Evolutionary conservation across 1,284 basidiomycete genomes (phyloP).

Genomic region (Entoloma clypeatum): DNA sequence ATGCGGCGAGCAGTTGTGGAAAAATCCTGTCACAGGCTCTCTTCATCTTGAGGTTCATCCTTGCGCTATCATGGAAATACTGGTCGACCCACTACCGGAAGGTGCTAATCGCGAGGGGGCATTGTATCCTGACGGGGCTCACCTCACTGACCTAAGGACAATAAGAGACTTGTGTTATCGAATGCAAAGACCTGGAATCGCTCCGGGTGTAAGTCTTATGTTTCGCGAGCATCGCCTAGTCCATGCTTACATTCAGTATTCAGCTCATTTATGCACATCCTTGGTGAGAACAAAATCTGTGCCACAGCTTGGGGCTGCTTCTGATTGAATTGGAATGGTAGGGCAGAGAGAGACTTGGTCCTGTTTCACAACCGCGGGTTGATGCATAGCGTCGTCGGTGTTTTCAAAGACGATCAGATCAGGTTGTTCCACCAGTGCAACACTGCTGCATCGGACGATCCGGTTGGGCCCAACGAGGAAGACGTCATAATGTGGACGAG

Average conservation of each 20-base stretch:
- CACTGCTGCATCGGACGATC: slow-evolving; percentile 71
- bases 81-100: slow-evolving; percentile 61
- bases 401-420: slow-evolving; percentile 66
- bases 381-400: slow-evolving; percentile 75
- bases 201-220: slow-evolving; percentile 46
- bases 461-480: slow-evolving; percentile 56
- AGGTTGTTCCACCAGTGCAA: slow-evolving; percentile 83
- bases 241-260: neutral
- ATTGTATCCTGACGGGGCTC: slow-evolving; percentile 73
- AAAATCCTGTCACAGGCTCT: slow-evolving; percentile 75
- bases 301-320: neutral
- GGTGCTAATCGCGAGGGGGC: slow-evolving; percentile 48
- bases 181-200: slow-evolving; percentile 80
- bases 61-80: slow-evolving; percentile 53
- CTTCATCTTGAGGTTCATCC: slow-evolving; percentile 80
- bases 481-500: slow-evolving; percentile 65
- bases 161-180: slow-evolving; percentile 73
- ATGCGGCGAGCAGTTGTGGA: slow-evolving; percentile 57
- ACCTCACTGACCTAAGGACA: slow-evolving; percentile 63
- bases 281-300: slow-evolving; percentile 35
- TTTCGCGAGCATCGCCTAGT: too few species aligned
- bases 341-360: slow-evolving; percentile 59
- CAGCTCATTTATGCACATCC: slow-evolving; percentile 64
- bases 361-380: slow-evolving; percentile 78
- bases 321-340: slow-evolving; percentile 12